Evolutionary conservation across 148 eudicot genomes (phyloP).

Genomic region (Chenopodium berlandieri): DNA sequence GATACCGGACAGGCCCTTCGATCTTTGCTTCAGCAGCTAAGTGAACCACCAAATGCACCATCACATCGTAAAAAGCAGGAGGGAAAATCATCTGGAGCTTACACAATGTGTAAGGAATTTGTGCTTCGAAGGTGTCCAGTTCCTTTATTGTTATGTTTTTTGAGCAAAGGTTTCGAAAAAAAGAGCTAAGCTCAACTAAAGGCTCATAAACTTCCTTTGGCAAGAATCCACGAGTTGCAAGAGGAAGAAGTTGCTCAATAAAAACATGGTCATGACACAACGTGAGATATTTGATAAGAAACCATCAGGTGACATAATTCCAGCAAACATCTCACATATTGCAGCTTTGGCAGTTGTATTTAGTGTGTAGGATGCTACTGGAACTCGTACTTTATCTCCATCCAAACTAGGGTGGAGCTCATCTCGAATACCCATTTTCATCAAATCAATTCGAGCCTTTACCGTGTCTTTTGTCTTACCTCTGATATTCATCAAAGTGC

Average conservation of each 20-base stretch:
- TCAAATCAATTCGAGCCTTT: background rate
- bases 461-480: slow-evolving; percentile 4
- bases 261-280: slow-evolving; percentile 14
- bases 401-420: background rate
- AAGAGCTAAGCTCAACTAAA: background rate
- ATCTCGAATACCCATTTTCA: too few relatives aligned
- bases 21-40: slow-evolving; percentile 10
- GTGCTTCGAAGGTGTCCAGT: too few relatives aligned
- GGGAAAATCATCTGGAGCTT: slow-evolving; percentile 8
- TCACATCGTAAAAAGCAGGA: slow-evolving; percentile 5
- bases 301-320: slow-evolving; percentile 3
- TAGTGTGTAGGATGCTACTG: background rate
- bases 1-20: background rate
- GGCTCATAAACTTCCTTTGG: slow-evolving; percentile 6
- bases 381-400: background rate
- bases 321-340: background rate
- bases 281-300: slow-evolving; percentile 13
- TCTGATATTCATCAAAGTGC: slow-evolving; percentile 8
- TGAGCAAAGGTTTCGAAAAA: too few relatives aligned
- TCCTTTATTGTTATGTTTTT: too few relatives aligned
- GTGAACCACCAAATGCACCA: slow-evolving; percentile 13
- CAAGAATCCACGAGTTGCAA: background rate
- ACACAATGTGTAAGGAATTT: slow-evolving; percentile 11
- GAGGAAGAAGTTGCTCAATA: slow-evolving; percentile 17
- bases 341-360: background rate